These are phyloP conservation scores for Zygnema cylindricum DNA, from an alignment of 139 green algal genomes.

Conservation along the genomic window DNA sequence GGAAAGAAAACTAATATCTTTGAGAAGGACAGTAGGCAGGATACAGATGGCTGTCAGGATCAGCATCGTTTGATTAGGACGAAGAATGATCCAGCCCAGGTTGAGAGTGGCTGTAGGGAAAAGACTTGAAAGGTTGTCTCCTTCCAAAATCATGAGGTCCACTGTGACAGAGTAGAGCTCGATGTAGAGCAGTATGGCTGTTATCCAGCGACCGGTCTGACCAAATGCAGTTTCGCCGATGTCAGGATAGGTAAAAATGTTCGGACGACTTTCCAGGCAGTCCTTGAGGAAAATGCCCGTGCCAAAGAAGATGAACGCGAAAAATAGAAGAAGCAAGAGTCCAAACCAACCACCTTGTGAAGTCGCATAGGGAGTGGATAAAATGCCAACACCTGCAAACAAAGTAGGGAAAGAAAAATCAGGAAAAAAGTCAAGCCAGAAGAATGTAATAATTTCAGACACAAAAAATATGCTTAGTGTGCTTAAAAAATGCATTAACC, in stretches of 20 bases:
- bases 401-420: not conserved
- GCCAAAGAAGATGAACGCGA: slow-evolving; percentile 46
- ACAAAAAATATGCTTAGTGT: not conserved
- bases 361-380: slow-evolving; percentile 45
- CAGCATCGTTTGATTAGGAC: slow-evolving; percentile 30
- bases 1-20: slow-evolving; percentile 30
- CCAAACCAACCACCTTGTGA: slow-evolving; percentile 36
- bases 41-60: slow-evolving; percentile 18
- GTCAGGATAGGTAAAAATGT: slow-evolving; percentile 44
- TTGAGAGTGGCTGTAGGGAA: slow-evolving; percentile 8
- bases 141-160: slow-evolving; percentile 53
- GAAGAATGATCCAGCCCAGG: not conserved
- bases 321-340: slow-evolving; percentile 20
- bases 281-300: slow-evolving; percentile 24
- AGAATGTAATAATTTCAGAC: not conserved
- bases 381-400: slow-evolving; percentile 46
- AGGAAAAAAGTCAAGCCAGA: not conserved
- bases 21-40: slow-evolving; percentile 29
- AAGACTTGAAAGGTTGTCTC: slow-evolving; percentile 30
- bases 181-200: slow-evolving; percentile 2
- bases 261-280: slow-evolving; percentile 36
- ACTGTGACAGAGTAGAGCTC: slow-evolving; percentile 25
- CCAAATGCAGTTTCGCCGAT: slow-evolving; percentile 56
- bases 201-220: not conserved
- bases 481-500: not conserved